Conservation (phyloP, 176 grass and related monocot genomes). For the Poa pratensis region DNA sequence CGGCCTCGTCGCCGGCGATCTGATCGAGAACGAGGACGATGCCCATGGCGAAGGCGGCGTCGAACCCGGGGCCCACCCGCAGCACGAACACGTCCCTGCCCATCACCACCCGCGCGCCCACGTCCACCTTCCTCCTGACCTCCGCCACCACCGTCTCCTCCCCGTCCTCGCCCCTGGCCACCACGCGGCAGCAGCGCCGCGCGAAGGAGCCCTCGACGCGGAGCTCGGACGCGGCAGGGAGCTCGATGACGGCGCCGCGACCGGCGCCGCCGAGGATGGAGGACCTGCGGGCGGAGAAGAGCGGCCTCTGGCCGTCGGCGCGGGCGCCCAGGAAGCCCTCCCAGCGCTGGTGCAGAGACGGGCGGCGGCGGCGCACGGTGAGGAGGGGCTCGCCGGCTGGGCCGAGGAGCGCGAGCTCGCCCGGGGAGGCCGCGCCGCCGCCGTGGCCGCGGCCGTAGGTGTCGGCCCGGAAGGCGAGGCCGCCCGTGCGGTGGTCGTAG, state of each 20-base stretch:
- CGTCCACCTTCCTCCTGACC: conserved; percentile 87
- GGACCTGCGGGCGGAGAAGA: conserved; percentile 74
- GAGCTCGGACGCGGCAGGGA: conserved; percentile 43
- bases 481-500: conserved; percentile 81
- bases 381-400: conserved; percentile 69
- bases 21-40: conserved; percentile 84
- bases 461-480: conserved; percentile 80
- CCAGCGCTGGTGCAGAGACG: conserved; percentile 90
- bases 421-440: conserved; percentile 47
- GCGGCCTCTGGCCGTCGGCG: conserved; percentile 66
- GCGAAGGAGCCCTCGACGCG: conserved; percentile 84
- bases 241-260: conserved; percentile 58
- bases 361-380: conserved; percentile 80
- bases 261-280: conserved; percentile 77
- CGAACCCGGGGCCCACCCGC: conserved; percentile 55
- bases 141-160: conserved; percentile 57
- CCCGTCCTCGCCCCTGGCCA: conserved; percentile 39
- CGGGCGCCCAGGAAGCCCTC: conserved; percentile 85
- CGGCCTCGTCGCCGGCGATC: conserved; percentile 53
- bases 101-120: conserved; percentile 56
- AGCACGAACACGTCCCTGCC: conserved; percentile 86
- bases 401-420: conserved; percentile 78
- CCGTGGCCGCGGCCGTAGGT: conserved; percentile 64
- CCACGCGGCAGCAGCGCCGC: conserved; percentile 77
- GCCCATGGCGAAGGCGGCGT: conserved; percentile 81